phyloP scores from a whole-genome alignment of 2,329 filamentous ascomycete species.

The Sporothrix curviconia region DNA sequence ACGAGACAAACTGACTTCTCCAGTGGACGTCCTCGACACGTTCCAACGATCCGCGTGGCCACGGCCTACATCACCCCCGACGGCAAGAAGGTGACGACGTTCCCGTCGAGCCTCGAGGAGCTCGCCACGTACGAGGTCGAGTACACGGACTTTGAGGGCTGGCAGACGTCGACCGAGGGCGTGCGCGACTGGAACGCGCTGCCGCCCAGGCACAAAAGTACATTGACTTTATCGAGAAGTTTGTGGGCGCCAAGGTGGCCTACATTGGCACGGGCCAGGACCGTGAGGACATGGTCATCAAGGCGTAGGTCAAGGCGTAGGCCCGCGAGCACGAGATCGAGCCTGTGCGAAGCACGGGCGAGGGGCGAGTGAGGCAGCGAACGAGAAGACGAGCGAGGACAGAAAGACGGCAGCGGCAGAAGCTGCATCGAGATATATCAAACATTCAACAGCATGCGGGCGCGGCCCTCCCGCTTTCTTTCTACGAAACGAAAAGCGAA shows the following conservation, averaged over 20 bases:
- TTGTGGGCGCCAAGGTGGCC: constrained; percentile 54
- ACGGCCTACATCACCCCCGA: constrained; percentile 57
- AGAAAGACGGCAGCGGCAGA: no score
- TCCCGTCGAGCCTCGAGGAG: constrained; percentile 52
- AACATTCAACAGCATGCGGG: no score
- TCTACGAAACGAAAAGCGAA: no score
- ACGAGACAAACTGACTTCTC: no score
- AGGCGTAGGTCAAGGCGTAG: no score
- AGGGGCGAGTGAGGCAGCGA: no score
- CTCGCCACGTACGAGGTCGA: constrained; percentile 56
- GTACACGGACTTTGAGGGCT: constrained; percentile 64
- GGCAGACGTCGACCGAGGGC: constrained; percentile 58
- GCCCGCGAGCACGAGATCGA: no score
- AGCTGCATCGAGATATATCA: no score
- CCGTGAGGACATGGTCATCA: constrained; percentile 55
- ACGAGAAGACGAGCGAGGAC: no score
- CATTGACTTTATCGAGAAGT: constrained; percentile 58
- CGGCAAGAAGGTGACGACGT: constrained; percentile 48
- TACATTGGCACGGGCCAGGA: constrained; percentile 63
- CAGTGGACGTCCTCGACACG: constrained; percentile 64
- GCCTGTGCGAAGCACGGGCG: no score
- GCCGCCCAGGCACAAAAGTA: constrained; percentile 59
- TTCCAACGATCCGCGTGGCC: constrained; percentile 70
- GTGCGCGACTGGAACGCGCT: constrained; percentile 55
- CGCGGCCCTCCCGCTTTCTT: no score